Evolutionary conservation across 1,284 basidiomycete genomes (phyloP).

Genomic region (Melampsora americana): DNA sequence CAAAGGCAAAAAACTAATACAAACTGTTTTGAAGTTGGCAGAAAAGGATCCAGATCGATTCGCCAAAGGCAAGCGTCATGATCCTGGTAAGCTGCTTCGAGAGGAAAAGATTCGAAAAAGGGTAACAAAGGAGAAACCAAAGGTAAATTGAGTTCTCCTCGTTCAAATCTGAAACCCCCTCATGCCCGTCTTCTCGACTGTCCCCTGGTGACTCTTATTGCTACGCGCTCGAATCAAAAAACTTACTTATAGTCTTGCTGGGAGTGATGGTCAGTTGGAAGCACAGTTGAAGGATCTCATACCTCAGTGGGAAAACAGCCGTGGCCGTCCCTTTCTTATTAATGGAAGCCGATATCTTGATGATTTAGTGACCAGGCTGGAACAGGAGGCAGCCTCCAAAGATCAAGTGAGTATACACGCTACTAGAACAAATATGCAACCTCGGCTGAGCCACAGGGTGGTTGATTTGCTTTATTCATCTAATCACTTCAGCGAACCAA

Average conservation of each 20-base stretch:
- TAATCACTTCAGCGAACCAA: slow-evolving; percentile 2
- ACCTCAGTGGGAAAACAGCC: slow-evolving; percentile 80
- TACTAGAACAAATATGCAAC: neutral
- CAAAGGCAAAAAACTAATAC: neutral
- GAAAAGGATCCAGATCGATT: slow-evolving; percentile 46
- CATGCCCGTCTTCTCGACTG: neutral
- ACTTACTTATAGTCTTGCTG: neutral
- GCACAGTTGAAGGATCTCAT: slow-evolving; percentile 75
- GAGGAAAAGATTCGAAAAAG: slow-evolving; percentile 98
- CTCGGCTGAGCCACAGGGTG: neutral
- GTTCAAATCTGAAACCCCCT: neutral
- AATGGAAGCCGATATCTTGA: slow-evolving; percentile 79
- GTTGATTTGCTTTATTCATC: neutral
- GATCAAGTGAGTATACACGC: slow-evolving; percentile 55
- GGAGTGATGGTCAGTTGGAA: slow-evolving; percentile 65
- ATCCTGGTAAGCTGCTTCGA: slow-evolving; percentile 63
- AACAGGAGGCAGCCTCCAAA: slow-evolving; percentile 64
- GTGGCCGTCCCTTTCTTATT: slow-evolving; percentile 74
- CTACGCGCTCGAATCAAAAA: slow-evolving; percentile 1
- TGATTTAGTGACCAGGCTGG: slow-evolving; percentile 68
- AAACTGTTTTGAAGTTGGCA: slow-evolving; percentile 14
- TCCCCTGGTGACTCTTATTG: slow-evolving; percentile 6
- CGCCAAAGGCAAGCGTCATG: slow-evolving; percentile 42
- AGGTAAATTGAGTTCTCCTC: slow-evolving; percentile 60
- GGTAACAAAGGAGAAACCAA: slow-evolving; percentile 88